Conservation (phyloP, 345 rosid species). For the Erucastrum elatum region DNA sequence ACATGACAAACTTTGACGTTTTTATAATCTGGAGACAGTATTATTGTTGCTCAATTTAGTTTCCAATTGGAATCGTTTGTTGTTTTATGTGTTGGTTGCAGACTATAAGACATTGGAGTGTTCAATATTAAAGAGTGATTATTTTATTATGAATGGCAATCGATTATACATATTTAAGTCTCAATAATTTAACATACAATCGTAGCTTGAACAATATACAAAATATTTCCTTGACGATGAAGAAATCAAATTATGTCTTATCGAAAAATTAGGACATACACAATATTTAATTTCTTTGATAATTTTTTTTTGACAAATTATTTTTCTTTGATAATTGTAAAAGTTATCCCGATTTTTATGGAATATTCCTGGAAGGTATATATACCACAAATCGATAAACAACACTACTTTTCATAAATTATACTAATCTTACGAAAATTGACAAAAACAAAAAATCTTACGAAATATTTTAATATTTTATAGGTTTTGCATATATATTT, state of each 20-base stretch:
- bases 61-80: slow-evolving; percentile 5
- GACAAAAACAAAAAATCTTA: too few species aligned
- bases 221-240: slow-evolving; percentile 50
- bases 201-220: neutral
- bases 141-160: neutral
- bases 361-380: neutral
- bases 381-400: neutral
- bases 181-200: neutral
- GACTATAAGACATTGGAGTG: neutral
- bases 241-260: neutral
- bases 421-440: too few species aligned
- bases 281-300: neutral
- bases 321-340: neutral
- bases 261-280: neutral
- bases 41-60: neutral
- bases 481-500: neutral
- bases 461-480: too few species aligned
- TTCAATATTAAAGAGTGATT: neutral
- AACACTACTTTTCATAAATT: neutral
- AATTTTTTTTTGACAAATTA: too few species aligned
- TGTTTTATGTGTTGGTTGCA: slow-evolving; percentile 22
- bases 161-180: neutral
- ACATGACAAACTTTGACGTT: neutral
- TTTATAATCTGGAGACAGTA: slow-evolving; percentile 2
- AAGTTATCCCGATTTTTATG: neutral